These are phyloP conservation scores for Elsinoe perseae DNA, from an alignment of 2,329 filamentous ascomycete species.

Conservation along the genomic window DNA sequence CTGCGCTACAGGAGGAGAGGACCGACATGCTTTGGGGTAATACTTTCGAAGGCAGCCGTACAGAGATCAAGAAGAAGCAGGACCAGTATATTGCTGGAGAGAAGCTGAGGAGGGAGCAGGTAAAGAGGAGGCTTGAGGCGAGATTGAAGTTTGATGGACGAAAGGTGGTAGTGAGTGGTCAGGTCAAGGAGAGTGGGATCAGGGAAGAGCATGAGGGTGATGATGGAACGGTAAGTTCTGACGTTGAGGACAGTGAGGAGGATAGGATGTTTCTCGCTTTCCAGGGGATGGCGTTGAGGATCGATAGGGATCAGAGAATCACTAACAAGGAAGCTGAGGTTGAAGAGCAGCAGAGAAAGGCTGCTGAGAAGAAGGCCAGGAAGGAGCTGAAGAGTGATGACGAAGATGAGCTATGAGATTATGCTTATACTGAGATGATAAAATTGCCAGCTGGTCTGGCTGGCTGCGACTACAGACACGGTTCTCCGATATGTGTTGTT, in stretches of 20 bases:
- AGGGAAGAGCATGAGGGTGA: not conserved
- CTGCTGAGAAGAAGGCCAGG: not conserved
- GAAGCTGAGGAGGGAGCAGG: not conserved
- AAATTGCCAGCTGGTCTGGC: not conserved
- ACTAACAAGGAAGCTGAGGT: not conserved
- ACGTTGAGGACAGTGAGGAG: not conserved
- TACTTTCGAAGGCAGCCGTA: not conserved
- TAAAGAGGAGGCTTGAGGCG: not conserved
- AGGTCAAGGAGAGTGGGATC: not conserved
- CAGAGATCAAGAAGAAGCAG: not conserved
- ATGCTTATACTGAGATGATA: not conserved
- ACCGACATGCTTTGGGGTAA: not conserved
- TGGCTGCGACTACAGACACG: not conserved
- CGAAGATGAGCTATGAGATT: not conserved
- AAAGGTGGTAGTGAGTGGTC: not conserved
- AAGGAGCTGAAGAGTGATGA: not conserved
- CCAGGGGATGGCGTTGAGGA: not conserved
- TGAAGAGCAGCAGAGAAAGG: not conserved
- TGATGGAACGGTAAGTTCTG: not conserved
- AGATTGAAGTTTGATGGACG: not conserved
- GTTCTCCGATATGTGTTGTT: not conserved
- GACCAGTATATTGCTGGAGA: not conserved
- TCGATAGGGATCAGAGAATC: not conserved
- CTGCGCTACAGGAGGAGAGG: not conserved
- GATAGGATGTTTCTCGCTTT: not conserved